Evolutionary conservation across 2,329 filamentous ascomycete genomes (phyloP), one percentile per base, ranked within the genome.

Genomic region (Ophiosphaerella korrae): DNA sequence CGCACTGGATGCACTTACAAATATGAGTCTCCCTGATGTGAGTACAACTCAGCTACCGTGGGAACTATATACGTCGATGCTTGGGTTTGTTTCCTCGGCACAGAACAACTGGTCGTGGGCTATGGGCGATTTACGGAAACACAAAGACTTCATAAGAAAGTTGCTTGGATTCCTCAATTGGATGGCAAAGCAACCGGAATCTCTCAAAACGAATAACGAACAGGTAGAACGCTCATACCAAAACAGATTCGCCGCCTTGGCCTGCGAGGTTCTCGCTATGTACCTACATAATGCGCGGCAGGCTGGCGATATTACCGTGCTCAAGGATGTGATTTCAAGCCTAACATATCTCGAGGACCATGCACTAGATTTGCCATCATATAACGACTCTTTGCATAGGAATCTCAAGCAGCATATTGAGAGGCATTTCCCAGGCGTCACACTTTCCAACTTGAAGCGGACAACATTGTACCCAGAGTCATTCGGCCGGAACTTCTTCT

Each of bases 91-190:
- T 33, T 86, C 90, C 2, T 86, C 89, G 2, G 90, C 93, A 4
- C 92, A 97, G 68, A 94, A 96, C 71, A 90, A 92, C 68, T 97
- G 93, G 93, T 89, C 92, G 1, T 96, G 93, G 90, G 92, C 91
- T 1, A 92, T 95, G 49, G 88, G 90, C 49, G 86, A 88, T 34
- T 78, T 96, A 32, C 85, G 88, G 54, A 87, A 87, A 52, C 89
- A 96, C 63, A 81, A 83, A 0, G 78, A 80, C 0, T 93, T 96
- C 64, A 82, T 97, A 49, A 80, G 84, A 36, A 84, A 85, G 48
- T 81, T 96, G 14, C 83, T 89, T 14, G 80, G 82, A 3, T 94
- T 90, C 68, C 82, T 94, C 31, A 83, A 81, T 37, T 72, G 67
- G 67, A 65, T 73, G 55, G 48, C 59, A 21, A 63, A 63, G 31